Evolutionary conservation across 1,284 basidiomycete species (phyloP).

Genomic region (Peniophora sp.): DNA sequence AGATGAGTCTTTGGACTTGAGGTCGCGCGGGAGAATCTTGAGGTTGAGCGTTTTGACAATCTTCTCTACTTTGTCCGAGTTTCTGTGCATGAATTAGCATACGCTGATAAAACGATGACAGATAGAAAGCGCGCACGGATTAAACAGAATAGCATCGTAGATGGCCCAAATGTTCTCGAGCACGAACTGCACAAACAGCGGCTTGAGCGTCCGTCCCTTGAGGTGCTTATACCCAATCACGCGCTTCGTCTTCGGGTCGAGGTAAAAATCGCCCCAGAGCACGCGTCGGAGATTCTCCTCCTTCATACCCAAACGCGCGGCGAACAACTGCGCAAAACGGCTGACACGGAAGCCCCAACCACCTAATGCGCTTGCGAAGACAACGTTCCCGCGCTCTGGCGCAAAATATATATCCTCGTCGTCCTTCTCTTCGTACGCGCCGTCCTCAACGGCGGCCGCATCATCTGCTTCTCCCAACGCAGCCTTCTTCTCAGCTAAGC

Average conservation of each 20-base stretch:
- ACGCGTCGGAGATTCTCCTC: slow-evolving; percentile 83
- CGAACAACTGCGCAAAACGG: slow-evolving; percentile 92
- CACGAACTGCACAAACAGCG: slow-evolving; percentile 97
- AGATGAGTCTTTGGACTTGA: slow-evolving; percentile 87
- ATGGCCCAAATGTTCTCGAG: slow-evolving; percentile 97
- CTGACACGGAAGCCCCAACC: slow-evolving; percentile 97
- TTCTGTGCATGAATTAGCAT: slow-evolving; percentile 36
- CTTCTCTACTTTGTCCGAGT: slow-evolving; percentile 83
- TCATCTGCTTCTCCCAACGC: slow-evolving; percentile 62
- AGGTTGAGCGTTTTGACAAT: slow-evolving; percentile 83
- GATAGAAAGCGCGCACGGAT: slow-evolving; percentile 59
- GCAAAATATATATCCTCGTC: slow-evolving; percentile 98
- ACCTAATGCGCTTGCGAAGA: slow-evolving; percentile 95
- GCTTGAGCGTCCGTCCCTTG: slow-evolving; percentile 81
- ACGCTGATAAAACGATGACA: slow-evolving; percentile 4
- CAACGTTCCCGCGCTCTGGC: slow-evolving; percentile 91
- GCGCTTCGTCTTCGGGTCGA: slow-evolving; percentile 94
- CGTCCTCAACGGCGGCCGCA: slow-evolving; percentile 38
- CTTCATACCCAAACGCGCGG: slow-evolving; percentile 86
- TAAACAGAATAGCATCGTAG: slow-evolving; percentile 81
- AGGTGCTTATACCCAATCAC: slow-evolving; percentile 91
- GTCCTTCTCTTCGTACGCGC: slow-evolving; percentile 86
- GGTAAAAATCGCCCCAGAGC: slow-evolving; percentile 96
- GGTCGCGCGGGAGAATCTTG: slow-evolving; percentile 83
- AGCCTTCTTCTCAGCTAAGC: slow-evolving; percentile 70